A percentile compares a stretch with the other conserved stretches of the same genome.
Evolutionary conservation across 768 basidiomycete species (phyloP).

Genomic region (Lactarius evosmus): DNA sequence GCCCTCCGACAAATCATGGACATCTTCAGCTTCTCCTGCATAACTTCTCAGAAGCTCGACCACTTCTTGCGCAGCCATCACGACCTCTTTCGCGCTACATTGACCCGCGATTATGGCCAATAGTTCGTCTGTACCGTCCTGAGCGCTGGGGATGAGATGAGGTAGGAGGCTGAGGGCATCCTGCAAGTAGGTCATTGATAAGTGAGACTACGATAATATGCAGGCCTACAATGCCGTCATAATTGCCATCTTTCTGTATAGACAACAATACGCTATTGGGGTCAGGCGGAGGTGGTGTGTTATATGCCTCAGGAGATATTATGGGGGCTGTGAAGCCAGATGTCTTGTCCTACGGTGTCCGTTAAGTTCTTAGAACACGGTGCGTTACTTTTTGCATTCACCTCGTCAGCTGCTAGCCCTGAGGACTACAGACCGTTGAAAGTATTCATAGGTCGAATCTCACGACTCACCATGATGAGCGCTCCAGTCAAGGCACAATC

Average conservation of each 20-base stretch:
- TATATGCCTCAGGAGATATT: slow-evolving; percentile 23
- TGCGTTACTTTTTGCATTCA: background rate
- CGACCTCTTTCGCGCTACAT: slow-evolving; percentile 41
- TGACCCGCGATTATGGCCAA: slow-evolving; percentile 34
- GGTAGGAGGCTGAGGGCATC: slow-evolving; percentile 43
- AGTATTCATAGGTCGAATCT: background rate
- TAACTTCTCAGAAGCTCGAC: slow-evolving; percentile 35
- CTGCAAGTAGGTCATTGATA: slow-evolving; percentile 29
- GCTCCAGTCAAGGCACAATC: background rate
- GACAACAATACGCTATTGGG: slow-evolving; percentile 24
- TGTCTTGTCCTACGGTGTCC: slow-evolving; percentile 25
- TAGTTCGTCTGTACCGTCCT: slow-evolving; percentile 35
- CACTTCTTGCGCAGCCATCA: slow-evolving; percentile 42
- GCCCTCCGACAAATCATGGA: slow-evolving; percentile 3
- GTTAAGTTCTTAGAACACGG: background rate
- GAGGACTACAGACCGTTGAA: background rate
- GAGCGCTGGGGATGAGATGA: slow-evolving; percentile 35
- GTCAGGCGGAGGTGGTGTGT: slow-evolving; percentile 17
- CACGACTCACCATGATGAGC: slow-evolving; percentile 14
- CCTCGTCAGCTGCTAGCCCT: background rate
- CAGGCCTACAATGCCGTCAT: slow-evolving; percentile 27
- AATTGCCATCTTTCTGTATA: slow-evolving; percentile 18
- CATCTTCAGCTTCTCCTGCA: slow-evolving; percentile 29
- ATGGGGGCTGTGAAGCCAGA: slow-evolving; percentile 27
- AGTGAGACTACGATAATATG: background rate